Base-by-base conservation (phyloP, 2,329 filamentous ascomycete genomes). In the Sporothrix curviconia region DNA sequence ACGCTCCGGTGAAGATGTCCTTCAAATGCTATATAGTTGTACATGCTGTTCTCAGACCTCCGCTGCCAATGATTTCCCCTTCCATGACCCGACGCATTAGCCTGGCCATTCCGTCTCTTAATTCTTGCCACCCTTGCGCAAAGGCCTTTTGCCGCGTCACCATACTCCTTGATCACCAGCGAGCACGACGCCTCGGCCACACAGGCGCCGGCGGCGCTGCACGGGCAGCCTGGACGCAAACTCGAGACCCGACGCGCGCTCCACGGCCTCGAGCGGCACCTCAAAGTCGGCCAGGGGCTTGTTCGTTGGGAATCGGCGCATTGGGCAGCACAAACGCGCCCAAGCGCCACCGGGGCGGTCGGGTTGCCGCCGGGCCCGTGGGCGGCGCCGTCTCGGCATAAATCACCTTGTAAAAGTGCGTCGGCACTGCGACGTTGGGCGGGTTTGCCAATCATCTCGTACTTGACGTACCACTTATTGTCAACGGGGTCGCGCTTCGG, bases 401-500 rank as follows among this genome's bases (percentile, higher is more conserved):
- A 65, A 99, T 94, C 68, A 99, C 90, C 78, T 99, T 99, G 82
- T 96, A 99, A 76, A 99, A 99, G 72, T 99, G 94, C 22, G 94
- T 99, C 3, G 94, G 94, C 55, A 99, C 94, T 25, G 94, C 92
- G 56, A 99, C 88, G 67, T 91, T 95, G 7, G 94, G 92, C 63
- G 94, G 94, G 69, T 80, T n/a, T 87, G 39, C 94, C 94, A 65
- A 99, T 96, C 59, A 99, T 87, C 76, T 99, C 94, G 76, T 99
- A 97, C 60, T 80, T 86, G 59, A 96, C 91, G 64, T 91, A 87
- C 91, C 92, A 99, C 77, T 97, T 97, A 65, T 89, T 88, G 76
- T 97, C 94, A 57, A 74, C 73, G 4, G 85, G 79, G 64, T 96
- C 90, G 60, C 85, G 83, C 71, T 88, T 88, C 9, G 94, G 94